Base-by-base conservation (phyloP, 371 early-diverging fungal species). In the Phascolomyces articulosus region DNA sequence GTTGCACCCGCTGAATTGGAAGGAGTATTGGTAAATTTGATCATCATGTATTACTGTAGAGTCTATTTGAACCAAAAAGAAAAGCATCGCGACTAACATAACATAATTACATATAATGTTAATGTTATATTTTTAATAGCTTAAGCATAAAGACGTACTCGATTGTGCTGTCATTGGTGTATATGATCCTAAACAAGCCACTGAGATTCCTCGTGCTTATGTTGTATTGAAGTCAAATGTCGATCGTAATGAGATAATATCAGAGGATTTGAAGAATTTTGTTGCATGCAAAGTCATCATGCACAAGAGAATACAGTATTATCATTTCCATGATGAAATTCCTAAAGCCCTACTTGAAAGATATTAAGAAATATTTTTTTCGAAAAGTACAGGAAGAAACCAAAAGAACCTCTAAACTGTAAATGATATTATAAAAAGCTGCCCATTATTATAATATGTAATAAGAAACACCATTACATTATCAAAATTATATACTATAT, bases 321-420 rank as follows among this genome's bases (percentile, higher is more conserved):
- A n/a, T 93, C 91, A 4, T 7, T 81, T 92, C 66, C 77, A 87
- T 13, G 80, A 85, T 4, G 77, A 70, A 20, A 89, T 94, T 24
- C 94, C 88, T 89, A 88, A 64, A 82, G 82, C 27, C 77, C 92
- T 0, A 71, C 90, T 20, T 93, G 94, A 27, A 94, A 95, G 74
- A 90, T 94, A 18, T 77, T 93, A 38, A 74, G 94, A 24, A 44
- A 65, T 1, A n/a, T 63, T 6, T 16, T 74, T 4, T 63, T 64
- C 13, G 61, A 20, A 61, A 53, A 26, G 23, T 51, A 51, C 53
- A 51, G 24, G 62, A 23, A 16, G 60, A 44, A 20, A 41, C 15
- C n/a, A 34, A 11, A 34, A 59, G 44, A 29, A 11, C 51, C 7
- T 51, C 24, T 0, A 51, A 51, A 15, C 1, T 51, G 15, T 51